Percentiles rank a stretch among this genome's conserved stretches.
Conservation (phyloP, 2,329 filamentous ascomycete species). For the Cercospora beticola region DNA sequence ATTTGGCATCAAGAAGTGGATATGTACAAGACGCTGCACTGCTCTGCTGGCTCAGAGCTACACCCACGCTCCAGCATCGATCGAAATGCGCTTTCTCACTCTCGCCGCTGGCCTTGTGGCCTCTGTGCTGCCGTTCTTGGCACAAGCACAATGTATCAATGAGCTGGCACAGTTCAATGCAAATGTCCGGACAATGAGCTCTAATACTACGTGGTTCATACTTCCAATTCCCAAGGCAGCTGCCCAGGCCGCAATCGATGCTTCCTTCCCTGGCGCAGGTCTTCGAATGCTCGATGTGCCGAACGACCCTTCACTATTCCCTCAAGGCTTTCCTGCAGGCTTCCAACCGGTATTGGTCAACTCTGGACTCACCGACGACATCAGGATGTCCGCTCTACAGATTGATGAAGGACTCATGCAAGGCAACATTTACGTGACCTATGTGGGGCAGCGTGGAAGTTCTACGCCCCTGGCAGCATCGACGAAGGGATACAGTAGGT, state of each 20-base stretch:
- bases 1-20: background rate
- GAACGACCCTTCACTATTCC: slow-evolving; percentile 24
- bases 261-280: slow-evolving; percentile 11
- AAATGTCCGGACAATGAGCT: slow-evolving; percentile 21
- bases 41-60: background rate
- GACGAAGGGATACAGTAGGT: slow-evolving; percentile 17
- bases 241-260: slow-evolving; percentile 24
- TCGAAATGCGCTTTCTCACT: background rate
- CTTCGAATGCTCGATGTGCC: slow-evolving; percentile 25
- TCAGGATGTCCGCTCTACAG: slow-evolving; percentile 27
- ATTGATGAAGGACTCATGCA: slow-evolving; percentile 25
- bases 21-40: background rate
- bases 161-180: slow-evolving; percentile 27
- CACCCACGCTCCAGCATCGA: background rate
- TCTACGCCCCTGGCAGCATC: slow-evolving; percentile 18
- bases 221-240: slow-evolving; percentile 25
- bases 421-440: slow-evolving; percentile 19
- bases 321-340: slow-evolving; percentile 23
- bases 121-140: background rate
- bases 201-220: slow-evolving; percentile 28
- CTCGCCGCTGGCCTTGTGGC: background rate
- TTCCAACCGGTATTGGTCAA: slow-evolving; percentile 27
- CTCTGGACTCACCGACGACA: slow-evolving; percentile 23
- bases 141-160: slow-evolving; percentile 26
- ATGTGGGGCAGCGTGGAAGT: slow-evolving; percentile 19